phyloP scores from a whole-genome alignment of 345 rosid genomes.

The Euclidium syriacum region DNA sequence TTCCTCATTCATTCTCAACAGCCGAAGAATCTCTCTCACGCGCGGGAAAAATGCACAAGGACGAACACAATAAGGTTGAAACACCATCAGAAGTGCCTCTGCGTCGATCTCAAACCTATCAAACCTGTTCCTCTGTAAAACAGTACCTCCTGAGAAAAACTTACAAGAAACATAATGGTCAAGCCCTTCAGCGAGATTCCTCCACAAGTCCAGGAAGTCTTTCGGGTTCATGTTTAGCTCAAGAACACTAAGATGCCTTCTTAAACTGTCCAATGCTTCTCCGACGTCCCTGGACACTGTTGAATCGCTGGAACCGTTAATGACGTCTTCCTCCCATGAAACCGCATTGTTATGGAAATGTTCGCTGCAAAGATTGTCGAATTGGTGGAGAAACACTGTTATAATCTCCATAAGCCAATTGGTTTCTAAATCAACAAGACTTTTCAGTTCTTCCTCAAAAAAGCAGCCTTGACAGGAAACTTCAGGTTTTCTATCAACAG shows the following conservation, averaged over 20 bases:
- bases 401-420: constrained; percentile 68
- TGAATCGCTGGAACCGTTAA: not conserved
- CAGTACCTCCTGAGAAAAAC: constrained; percentile 28
- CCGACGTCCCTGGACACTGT: constrained; percentile 38
- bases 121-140: constrained; percentile 33
- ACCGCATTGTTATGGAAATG: constrained; percentile 28
- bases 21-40: constrained; percentile 52
- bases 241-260: constrained; percentile 37
- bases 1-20: constrained; percentile 41
- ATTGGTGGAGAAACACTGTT: constrained; percentile 45
- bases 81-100: constrained; percentile 46
- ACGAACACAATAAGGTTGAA: constrained; percentile 59
- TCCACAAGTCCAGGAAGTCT: constrained; percentile 75
- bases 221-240: constrained; percentile 44
- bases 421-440: constrained; percentile 53
- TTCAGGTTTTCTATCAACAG: constrained; percentile 11
- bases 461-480: constrained; percentile 35
- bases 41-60: constrained; percentile 71
- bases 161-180: constrained; percentile 58
- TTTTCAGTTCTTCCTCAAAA: constrained; percentile 59
- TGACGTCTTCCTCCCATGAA: constrained; percentile 29
- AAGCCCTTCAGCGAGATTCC: constrained; percentile 66
- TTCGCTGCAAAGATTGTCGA: constrained; percentile 48
- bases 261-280: constrained; percentile 49
- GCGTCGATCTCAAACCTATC: constrained; percentile 43